Evolutionary conservation across 164 flowering plant species (phyloP).

Genomic region (Chimonanthus salicifolius): DNA sequence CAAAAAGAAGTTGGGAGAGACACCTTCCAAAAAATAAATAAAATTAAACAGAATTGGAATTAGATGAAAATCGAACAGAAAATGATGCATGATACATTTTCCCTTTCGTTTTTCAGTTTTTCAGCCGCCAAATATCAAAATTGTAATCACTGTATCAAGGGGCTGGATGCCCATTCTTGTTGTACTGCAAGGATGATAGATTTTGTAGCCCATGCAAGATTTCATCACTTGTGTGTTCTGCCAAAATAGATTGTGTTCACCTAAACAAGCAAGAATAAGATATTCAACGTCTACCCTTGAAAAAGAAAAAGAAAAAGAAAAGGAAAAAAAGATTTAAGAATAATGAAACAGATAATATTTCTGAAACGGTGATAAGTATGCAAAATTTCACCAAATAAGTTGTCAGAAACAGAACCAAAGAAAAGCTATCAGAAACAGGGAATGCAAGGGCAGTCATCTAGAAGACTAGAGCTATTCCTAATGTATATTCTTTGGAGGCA

Average conservation of each 20-base stretch:
- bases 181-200: constrained; percentile 14
- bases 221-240: constrained; percentile 39
- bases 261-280: constrained; percentile 21
- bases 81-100: too few species aligned
- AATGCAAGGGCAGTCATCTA: neutral
- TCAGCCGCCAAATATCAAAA: too few species aligned
- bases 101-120: too few species aligned
- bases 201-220: constrained; percentile 13
- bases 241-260: constrained; percentile 16
- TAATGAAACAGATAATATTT: neutral
- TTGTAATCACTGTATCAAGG: neutral
- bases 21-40: too few species aligned
- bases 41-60: too few species aligned
- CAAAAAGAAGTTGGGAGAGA: too few species aligned
- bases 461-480: neutral
- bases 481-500: too few species aligned
- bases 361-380: neutral
- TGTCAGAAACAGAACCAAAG: too few species aligned
- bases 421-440: neutral
- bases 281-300: neutral
- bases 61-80: too few species aligned
- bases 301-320: neutral
- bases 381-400: neutral
- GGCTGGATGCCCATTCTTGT: constrained; percentile 24
- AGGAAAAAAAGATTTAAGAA: neutral